phyloP scores from a whole-genome alignment of 768 basidiomycete genomes.

The Suillus sp. region DNA sequence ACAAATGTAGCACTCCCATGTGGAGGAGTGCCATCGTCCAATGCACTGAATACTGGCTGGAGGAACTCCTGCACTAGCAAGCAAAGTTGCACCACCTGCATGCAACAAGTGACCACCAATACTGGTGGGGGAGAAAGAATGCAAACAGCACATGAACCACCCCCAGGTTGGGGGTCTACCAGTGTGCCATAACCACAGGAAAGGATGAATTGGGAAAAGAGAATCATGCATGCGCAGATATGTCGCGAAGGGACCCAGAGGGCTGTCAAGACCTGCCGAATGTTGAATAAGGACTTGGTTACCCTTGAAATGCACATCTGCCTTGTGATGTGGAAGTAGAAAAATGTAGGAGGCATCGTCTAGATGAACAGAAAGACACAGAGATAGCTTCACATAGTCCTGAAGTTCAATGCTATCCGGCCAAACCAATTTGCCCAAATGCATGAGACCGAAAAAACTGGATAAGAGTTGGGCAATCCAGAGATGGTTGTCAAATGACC shows the following conservation, averaged over 20 bases:
- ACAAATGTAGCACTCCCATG: too few relatives aligned
- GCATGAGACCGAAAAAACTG: slow-evolving; percentile 22
- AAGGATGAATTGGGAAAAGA: slow-evolving; percentile 27
- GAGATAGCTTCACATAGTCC: slow-evolving; percentile 13
- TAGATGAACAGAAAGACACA: slow-evolving; percentile 7
- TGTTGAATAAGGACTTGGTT: slow-evolving; percentile 15
- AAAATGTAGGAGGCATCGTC: slow-evolving; percentile 7
- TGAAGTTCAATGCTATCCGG: slow-evolving; percentile 17
- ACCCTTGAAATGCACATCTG: slow-evolving; percentile 24
- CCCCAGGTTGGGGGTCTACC: slow-evolving; percentile 34
- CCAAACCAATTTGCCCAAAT: slow-evolving; percentile 23
- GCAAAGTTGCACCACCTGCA: too few relatives aligned
- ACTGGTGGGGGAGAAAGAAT: not conserved
- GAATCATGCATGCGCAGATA: slow-evolving; percentile 32
- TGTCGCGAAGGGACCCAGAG: slow-evolving; percentile 15
- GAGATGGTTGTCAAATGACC: slow-evolving; percentile 23
- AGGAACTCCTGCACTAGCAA: too few relatives aligned
- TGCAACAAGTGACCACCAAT: too few relatives aligned
- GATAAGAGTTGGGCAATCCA: slow-evolving; percentile 20
- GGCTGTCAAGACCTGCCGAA: slow-evolving; percentile 7
- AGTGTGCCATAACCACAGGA: slow-evolving; percentile 35
- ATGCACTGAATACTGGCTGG: too few relatives aligned
- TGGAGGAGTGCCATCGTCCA: too few relatives aligned
- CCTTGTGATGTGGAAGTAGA: slow-evolving; percentile 22
- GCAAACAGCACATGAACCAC: slow-evolving; percentile 39